Evolutionary conservation across 2,329 filamentous ascomycete species (phyloP).

Genomic region (Fusarium sp.): DNA sequence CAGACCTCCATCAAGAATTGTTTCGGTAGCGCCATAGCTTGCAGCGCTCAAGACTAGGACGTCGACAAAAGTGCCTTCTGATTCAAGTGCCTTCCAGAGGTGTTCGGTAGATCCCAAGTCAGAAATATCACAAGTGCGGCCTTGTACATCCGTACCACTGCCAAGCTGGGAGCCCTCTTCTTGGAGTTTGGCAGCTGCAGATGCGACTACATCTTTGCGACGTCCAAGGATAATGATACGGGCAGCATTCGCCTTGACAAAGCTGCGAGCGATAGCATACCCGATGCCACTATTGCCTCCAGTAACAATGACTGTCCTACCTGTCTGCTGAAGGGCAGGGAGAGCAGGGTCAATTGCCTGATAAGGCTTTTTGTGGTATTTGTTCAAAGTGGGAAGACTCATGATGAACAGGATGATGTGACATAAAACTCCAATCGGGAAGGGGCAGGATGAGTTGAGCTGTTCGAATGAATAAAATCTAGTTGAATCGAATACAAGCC

Average conservation of each 20-base stretch:
- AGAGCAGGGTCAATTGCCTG: background rate
- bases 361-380: background rate
- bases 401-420: background rate
- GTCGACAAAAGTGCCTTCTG: background rate
- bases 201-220: background rate
- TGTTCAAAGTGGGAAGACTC: background rate
- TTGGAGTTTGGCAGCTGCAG: background rate
- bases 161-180: background rate
- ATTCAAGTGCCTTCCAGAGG: background rate
- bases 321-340: background rate
- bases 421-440: background rate
- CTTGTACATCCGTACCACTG: background rate
- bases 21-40: background rate
- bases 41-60: background rate
- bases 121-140: background rate
- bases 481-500: no score
- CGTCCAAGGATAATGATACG: background rate
- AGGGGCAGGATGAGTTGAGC: no score
- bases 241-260: background rate
- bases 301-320: background rate
- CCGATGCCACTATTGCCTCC: background rate
- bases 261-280: background rate
- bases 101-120: accelerated
- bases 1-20: background rate
- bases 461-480: background rate